Base-by-base conservation (phyloP, 1,139 yeast species). In the Magnusiomyces ingens region DNA sequence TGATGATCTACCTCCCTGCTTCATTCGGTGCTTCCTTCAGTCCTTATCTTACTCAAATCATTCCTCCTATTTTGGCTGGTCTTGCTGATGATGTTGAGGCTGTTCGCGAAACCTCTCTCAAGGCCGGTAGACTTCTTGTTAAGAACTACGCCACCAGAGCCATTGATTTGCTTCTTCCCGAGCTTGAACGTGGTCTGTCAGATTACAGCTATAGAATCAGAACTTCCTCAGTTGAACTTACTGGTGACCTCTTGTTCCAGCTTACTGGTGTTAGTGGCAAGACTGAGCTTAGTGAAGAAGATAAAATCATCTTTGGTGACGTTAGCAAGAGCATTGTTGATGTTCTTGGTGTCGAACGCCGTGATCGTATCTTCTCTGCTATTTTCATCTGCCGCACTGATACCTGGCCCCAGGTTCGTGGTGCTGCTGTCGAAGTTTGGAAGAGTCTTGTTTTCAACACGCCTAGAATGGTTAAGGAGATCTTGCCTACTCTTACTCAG, bases 361-460 rank as follows among this genome's bases (percentile, higher is more conserved):
- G 97, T 67, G 95, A 90, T 67, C 81, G 90, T 58, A 80, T 94
- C 45, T 75, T 94, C 64, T 81, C 98, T 1, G 76, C 90, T 26
- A 75, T 94, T 60, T 94, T 91, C 69, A 83, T 94, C 49, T 90
- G 97, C 70, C 90, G 99, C 69, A 86, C 95, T 36, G 99, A 94
- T 74, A 81, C 84, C 49, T 81, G 94, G 48, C 89, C 89, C 62
- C 77, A 84, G 64, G 99, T 94, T 35, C 84, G 99, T 64, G 82
- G 82, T 60, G 88, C 95, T 45, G 84, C 98, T n/a, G 81, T 89
- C 58, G 97, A 93, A 63, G 91, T 94, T 52, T 94, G 99, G 99
- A 91, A 91, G 72, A 90, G 96, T 0, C 76, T 94, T 69, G 98
- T 94, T 53, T 86, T 95, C 53, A 93, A 93, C 67, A 93, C 99